phyloP scores from a whole-genome alignment of 31 red algal genomes.

The Endocladia muricata region DNA sequence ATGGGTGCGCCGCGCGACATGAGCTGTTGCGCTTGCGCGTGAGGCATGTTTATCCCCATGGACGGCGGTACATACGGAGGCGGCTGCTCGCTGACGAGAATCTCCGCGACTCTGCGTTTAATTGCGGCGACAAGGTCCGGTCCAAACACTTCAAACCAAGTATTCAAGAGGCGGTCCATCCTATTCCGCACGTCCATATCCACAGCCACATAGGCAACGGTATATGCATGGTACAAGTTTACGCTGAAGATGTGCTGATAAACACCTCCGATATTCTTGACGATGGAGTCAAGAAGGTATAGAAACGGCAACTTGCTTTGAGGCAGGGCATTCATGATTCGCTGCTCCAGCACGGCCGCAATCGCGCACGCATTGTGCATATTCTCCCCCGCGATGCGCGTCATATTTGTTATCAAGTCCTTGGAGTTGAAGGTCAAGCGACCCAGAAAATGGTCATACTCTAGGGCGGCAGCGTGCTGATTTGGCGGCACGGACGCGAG shows the following conservation, averaged over 20 bases:
- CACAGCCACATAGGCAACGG: constrained; percentile 35
- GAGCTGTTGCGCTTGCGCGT: too few species aligned
- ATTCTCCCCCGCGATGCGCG: constrained; percentile 78
- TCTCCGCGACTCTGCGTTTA: constrained; percentile 3
- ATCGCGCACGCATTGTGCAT: constrained; percentile 44
- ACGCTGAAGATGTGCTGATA: constrained; percentile 54
- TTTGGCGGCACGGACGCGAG: constrained; percentile 28
- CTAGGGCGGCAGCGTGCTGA: constrained; percentile 48
- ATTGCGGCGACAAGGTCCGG: constrained; percentile 51
- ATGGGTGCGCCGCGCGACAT: too few species aligned
- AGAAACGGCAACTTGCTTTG: constrained; percentile 73
- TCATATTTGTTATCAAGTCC: constrained; percentile 71
- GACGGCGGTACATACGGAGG: neutral
- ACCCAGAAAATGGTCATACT: constrained; percentile 81
- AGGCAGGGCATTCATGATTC: constrained; percentile 43
- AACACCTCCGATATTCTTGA: constrained; percentile 73
- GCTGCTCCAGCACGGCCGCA: constrained; percentile 60
- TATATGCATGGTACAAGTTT: constrained; percentile 58
- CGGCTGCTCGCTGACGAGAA: constrained; percentile 11
- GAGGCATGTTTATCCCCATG: too few species aligned
- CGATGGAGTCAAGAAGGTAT: constrained; percentile 89
- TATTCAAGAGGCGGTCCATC: constrained; percentile 65
- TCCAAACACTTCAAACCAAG: constrained; percentile 73
- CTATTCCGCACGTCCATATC: constrained; percentile 37
- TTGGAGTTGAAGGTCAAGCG: constrained; percentile 90